Percentiles rank a stretch among this genome's conserved stretches.
Evolutionary conservation across 352 stramenopile genomes (phyloP).

Genomic region (Pythium phragmitis): DNA sequence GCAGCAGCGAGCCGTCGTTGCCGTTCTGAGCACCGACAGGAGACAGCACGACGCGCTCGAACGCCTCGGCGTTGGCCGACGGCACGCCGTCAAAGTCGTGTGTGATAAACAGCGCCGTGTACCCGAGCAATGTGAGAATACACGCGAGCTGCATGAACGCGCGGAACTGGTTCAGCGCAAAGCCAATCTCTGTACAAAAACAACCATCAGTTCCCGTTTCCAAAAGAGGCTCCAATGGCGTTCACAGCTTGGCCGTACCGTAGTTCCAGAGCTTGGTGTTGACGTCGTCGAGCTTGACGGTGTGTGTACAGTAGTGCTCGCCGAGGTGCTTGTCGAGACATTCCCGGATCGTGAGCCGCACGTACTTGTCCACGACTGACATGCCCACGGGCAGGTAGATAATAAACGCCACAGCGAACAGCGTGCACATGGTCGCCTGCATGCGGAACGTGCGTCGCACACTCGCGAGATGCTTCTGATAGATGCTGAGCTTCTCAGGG

Average conservation of each 20-base stretch:
- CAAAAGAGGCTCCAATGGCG: too few relatives aligned
- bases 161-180: neutral
- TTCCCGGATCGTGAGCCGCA: constrained; percentile 46
- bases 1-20: neutral
- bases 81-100: neutral
- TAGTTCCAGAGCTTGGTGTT: constrained; percentile 74
- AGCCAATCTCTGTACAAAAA: constrained; percentile 1
- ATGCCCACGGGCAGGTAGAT: constrained; percentile 67
- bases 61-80: too few relatives aligned
- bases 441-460: constrained; percentile 35
- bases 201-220: too few relatives aligned
- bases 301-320: constrained; percentile 58
- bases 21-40: too few relatives aligned
- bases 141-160: constrained; percentile 3
- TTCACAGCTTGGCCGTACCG: constrained; percentile 31
- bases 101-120: constrained; percentile 1
- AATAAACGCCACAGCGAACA: constrained; percentile 68
- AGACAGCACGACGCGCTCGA: too few relatives aligned
- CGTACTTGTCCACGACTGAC: constrained; percentile 35
- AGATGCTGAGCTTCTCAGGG: neutral
- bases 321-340: constrained; percentile 58
- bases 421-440: constrained; percentile 35
- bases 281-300: constrained; percentile 49
- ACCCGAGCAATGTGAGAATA: neutral
- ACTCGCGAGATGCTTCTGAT: neutral